Percentiles rank a stretch among this genome's conserved stretches.
Evolutionary conservation across 345 rosid genomes (phyloP).

Genomic region (Aethionema arabicum): DNA sequence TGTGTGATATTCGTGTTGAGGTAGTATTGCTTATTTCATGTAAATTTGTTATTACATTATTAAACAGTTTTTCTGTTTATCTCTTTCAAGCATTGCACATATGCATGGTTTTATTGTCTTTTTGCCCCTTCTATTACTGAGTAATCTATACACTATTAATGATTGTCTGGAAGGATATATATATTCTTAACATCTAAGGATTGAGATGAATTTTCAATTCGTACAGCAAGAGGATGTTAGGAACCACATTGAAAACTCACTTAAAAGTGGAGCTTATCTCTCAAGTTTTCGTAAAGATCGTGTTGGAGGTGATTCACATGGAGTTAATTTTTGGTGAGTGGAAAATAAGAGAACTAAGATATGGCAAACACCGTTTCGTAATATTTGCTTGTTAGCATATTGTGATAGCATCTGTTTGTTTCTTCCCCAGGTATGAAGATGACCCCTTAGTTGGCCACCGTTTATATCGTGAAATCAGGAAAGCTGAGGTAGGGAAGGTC

Average conservation of each 20-base stretch:
- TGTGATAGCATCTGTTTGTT: constrained; percentile 23
- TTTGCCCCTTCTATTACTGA: neutral
- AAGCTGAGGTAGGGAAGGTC: constrained; percentile 64
- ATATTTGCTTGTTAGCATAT: constrained; percentile 11
- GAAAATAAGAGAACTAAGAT: constrained; percentile 3
- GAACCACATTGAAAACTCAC: constrained; percentile 72
- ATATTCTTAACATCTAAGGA: neutral
- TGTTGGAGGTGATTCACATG: constrained; percentile 85
- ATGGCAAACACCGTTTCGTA: neutral
- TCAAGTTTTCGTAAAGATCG: constrained; percentile 83
- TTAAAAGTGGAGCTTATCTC: constrained; percentile 75
- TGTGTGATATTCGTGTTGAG: constrained; percentile 98
- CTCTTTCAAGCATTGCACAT: neutral
- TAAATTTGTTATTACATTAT: neutral
- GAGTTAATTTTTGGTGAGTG: constrained; percentile 75
- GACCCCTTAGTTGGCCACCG: constrained; percentile 84
- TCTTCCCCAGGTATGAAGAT: constrained; percentile 77
- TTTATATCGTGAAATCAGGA: constrained; percentile 83
- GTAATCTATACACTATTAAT: neutral
- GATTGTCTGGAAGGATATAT: neutral
- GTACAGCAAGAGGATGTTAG: constrained; percentile 94
- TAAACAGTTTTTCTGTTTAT: neutral
- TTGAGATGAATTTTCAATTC: constrained; percentile 9
- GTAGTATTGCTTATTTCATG: constrained; percentile 38
- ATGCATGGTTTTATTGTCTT: neutral